Evolutionary conservation across 2,329 filamentous ascomycete species (phyloP), one percentile per base, ranked within the genome.

Genomic region (Thielaviopsis cerberus): DNA sequence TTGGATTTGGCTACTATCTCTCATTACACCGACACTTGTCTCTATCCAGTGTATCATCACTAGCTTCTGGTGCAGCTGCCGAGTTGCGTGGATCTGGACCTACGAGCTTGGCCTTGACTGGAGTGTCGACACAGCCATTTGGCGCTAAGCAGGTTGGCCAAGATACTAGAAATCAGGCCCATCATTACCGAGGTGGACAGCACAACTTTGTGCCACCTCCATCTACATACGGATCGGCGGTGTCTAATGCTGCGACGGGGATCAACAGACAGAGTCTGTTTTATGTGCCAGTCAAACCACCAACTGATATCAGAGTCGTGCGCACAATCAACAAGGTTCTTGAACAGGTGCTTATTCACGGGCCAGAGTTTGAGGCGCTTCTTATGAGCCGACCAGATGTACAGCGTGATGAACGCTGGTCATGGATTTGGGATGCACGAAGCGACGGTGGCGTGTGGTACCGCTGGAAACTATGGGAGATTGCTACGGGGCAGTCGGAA

Each of bases 361-460:
- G 90, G 0, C 81, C 87, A 0, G 88, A 92, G 65, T 94, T 95
- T 61, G 92, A 98, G 69, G 89, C 90, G 4, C 74, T 94, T 1
- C 76, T 98, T 6, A 97, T 97, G 92, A 85, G 83, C 54, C 77
- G 87, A 20, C 80, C 86, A 0, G 82, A 89, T 57, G 85, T 97
- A 1, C 88, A 94, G 67, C 78, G 77, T 48, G 87, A 95, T 61
- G 87, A 94, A 68, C 89, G 85, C 63, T 97, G 91, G 82, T 86
- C 89, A 0, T 98, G 90, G 86, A 75, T 98, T 4, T 98, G 88
- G 83, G 85, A 97, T 68, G 79, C 89, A 22, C 79, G 83, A 63
- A 90, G 83, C 65, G 75, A 77, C 62, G 89, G 82, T 25, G 91
- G 85, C 17, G 79, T 94, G 17, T 98, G 90, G 78, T 97, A 97